phyloP scores from a whole-genome alignment of 2,329 filamentous ascomycete genomes.

The Aspergillus felis region DNA sequence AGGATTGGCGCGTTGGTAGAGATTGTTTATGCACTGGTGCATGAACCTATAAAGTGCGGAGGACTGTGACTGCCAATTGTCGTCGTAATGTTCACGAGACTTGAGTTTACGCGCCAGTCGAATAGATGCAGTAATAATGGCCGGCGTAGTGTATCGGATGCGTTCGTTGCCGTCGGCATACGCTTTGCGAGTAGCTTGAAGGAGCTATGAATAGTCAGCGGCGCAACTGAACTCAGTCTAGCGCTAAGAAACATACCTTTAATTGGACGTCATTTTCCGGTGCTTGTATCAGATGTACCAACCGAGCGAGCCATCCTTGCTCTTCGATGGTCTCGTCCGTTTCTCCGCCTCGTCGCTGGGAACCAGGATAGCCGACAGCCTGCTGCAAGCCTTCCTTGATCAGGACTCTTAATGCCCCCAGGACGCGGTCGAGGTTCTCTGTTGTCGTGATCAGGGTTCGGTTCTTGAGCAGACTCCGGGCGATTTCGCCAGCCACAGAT shows the following conservation, averaged over 20 bases:
- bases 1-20: slow-evolving; percentile 80
- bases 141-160: slow-evolving; percentile 91
- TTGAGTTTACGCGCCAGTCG: slow-evolving; percentile 89
- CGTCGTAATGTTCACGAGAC: slow-evolving; percentile 78
- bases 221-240: slow-evolving; percentile 1
- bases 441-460: slow-evolving; percentile 73
- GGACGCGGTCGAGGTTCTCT: slow-evolving; percentile 78
- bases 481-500: slow-evolving; percentile 85
- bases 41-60: slow-evolving; percentile 93
- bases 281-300: slow-evolving; percentile 81
- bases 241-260: slow-evolving; percentile 49
- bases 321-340: slow-evolving; percentile 98
- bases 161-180: slow-evolving; percentile 91
- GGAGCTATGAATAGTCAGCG: slow-evolving; percentile 49
- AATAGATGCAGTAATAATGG: slow-evolving; percentile 82
- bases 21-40: slow-evolving; percentile 77
- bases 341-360: slow-evolving; percentile 73
- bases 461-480: slow-evolving; percentile 75
- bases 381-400: slow-evolving; percentile 89
- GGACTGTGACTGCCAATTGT: slow-evolving; percentile 68
- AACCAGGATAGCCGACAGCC: slow-evolving; percentile 77
- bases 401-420: slow-evolving; percentile 83
- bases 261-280: slow-evolving; percentile 91
- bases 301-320: slow-evolving; percentile 91
- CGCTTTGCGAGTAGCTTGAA: slow-evolving; percentile 82